Evolutionary conservation across 2,329 filamentous ascomycete genomes (phyloP).

Genomic region (Camptophora hylomeconis): DNA sequence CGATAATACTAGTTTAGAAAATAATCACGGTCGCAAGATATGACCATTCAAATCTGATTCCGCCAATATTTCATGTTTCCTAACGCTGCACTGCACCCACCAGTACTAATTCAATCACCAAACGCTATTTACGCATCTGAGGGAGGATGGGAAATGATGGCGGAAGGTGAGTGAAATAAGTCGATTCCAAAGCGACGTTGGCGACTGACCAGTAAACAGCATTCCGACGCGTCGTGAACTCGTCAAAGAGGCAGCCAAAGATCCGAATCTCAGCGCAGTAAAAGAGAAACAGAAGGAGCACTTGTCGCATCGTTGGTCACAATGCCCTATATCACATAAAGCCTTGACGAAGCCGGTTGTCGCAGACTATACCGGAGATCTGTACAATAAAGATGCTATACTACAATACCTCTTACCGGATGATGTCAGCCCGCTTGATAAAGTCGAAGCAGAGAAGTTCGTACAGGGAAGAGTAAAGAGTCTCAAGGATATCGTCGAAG

Average conservation of each 20-base stretch:
- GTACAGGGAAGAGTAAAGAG: conserved; percentile 56
- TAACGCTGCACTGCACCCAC: too few species aligned
- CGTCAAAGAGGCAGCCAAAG: conserved; percentile 80
- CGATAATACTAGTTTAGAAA: too few species aligned
- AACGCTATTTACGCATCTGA: too few species aligned
- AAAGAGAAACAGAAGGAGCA: conserved; percentile 82
- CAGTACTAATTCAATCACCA: too few species aligned
- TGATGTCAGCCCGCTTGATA: conserved; percentile 38
- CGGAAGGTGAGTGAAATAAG: conserved; percentile 53
- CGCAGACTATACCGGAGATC: conserved; percentile 66
- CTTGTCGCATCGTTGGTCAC: conserved; percentile 73
- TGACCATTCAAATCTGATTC: too few species aligned
- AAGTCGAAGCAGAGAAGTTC: conserved; percentile 48
- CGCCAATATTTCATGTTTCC: too few species aligned
- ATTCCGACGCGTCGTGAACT: conserved; percentile 94
- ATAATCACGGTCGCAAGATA: too few species aligned
- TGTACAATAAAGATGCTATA: conserved; percentile 93
- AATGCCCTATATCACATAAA: conserved; percentile 73
- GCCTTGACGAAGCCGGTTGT: conserved; percentile 63
- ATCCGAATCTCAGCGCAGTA: conserved; percentile 68
- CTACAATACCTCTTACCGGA: conserved; percentile 53
- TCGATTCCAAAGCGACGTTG: neutral
- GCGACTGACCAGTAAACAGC: conserved; percentile 26
- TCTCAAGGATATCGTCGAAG: conserved; percentile 73
- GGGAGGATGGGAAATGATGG: conserved; percentile 99